Base-by-base conservation (phyloP, 306 rosid genomes). In the Lagenaria siceraria region DNA sequence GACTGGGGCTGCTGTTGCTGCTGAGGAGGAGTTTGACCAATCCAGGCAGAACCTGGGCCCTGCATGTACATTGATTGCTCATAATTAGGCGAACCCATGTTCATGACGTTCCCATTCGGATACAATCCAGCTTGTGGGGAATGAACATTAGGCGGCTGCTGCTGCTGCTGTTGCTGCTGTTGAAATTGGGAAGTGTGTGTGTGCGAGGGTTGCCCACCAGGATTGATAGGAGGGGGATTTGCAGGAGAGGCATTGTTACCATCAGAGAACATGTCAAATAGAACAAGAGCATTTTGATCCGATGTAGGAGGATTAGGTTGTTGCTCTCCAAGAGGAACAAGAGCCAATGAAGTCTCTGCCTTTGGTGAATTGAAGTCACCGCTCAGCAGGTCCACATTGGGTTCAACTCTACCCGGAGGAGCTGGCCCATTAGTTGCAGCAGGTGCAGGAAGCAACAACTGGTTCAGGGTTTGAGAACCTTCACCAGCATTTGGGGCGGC, bases 351-450 rank as follows among this genome's bases (percentile, higher is more conserved):
- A 76, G 61, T 80, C n/a, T 89, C 98, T 33, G 92, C 88, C 83
- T 86, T 89, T 2, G 96, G 96, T 75, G 96, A 92, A 84, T 77
- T 87, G 82, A 83, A 96, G 80, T 91, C 91, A 35, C 99, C 99
- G 8, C 99, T 96, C 77, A 96, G 98, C 80, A 96, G 88, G 85
- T 96, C 99, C 81, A 88, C 82, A 79, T 84, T 89, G 84, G 97
- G 91, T 80, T 88, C 88, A 36, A 78, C 85, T 66, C 70, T 87
- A 15, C 79, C 52, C 40, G 84, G 80, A 75, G 88, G 79, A 76
- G 81, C 81, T 43, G 85, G 74, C 46, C 86, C 92, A 78, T 92
- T 89, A 27, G 88, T 77, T 48, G 84, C 59, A 4, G 88, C 78
- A 68, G 97, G 91, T 80, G 91, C 98, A 72, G 98, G 90, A 87